Base-by-base conservation (phyloP, 108 stramenopile genomes). In the Stephanodiscus minutulus region DNA sequence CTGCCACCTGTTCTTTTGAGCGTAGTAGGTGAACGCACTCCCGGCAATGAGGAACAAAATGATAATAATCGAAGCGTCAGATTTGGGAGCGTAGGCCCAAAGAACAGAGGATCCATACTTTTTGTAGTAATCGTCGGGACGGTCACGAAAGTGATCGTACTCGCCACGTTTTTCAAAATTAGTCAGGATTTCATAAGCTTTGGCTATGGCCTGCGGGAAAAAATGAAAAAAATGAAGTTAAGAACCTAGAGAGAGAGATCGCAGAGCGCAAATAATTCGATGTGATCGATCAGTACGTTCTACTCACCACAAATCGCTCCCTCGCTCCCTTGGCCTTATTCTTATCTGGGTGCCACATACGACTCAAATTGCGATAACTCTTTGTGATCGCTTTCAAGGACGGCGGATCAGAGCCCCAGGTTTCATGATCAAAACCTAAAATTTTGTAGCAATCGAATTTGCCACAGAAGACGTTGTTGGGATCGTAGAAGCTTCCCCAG, bases 271-370 rank as follows among this genome's bases (percentile, higher is more conserved):
- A 47, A 63, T 46, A n/a, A 22, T 0, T 37, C 59, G 63, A 7
- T 21, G 36, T 21, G n/a, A 52, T 62, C 27, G 7, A n/a, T 12
- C 17, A 5, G 15, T 27, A 35, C 8, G 44, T 21, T 9, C 11
- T 9, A 85, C 88, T 69, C 73, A 89, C 88, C 79, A 91, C 87
- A 76, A 94, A 94, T 47, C 88, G 86, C 44, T 90, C 88, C 49
- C 89, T 86, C 27, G 93, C 93, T 69, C 86, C 80, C 63, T 82
- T 85, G 58, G 76, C 83, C 54, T 89, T 91, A 65, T 82, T 84
- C 78, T 95, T 95, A 71, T 95, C 94, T 8, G 94, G 94, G 69
- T 95, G 94, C 90, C 90, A 92, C 60, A 75, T 76, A 20, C 91
- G 70, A 53, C 85, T 86, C 27, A 95, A 61, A 12, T 70, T 62